Evolutionary conservation across 2,329 filamentous ascomycete genomes (phyloP).

Genomic region (Fusarium luffae): DNA sequence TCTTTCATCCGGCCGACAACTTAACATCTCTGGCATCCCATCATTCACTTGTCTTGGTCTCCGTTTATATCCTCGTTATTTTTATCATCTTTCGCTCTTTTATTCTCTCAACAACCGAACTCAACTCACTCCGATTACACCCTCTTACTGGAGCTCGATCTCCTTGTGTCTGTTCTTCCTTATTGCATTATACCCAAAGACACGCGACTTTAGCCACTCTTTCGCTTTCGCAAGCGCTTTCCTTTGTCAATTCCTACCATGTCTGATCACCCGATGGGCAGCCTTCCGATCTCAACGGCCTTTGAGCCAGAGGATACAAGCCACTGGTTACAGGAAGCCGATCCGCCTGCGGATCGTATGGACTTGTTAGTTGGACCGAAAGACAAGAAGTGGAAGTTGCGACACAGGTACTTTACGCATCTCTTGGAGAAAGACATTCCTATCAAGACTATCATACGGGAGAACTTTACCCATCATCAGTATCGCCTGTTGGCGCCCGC

Average conservation of each 20-base stretch:
- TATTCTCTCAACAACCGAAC: not conserved
- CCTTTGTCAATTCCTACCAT: not conserved
- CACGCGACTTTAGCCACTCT: not conserved
- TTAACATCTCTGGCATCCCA: conserved; percentile 17
- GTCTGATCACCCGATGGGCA: not conserved
- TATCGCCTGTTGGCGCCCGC: conserved; percentile 47
- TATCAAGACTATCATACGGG: conserved; percentile 49
- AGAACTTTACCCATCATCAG: conserved; percentile 51
- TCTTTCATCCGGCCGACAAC: conserved; percentile 3
- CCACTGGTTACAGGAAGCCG: not conserved
- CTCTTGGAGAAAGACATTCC: conserved; percentile 42
- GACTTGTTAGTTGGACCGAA: conserved; percentile 42
- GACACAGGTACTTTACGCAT: conserved; percentile 46
- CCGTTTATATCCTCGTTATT: conserved; percentile 1
- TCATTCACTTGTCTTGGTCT: not conserved
- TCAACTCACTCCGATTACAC: not conserved
- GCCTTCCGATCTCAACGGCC: not conserved
- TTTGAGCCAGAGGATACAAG: not conserved
- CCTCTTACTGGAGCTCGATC: not conserved
- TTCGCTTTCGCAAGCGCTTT: not conserved
- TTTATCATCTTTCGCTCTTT: conserved; percentile 10
- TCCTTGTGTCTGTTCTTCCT: not conserved
- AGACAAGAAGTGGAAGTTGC: conserved; percentile 39
- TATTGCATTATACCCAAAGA: conserved; percentile 11
- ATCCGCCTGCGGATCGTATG: conserved; percentile 20